phyloP scores from a whole-genome alignment of 2,329 filamentous ascomycete genomes.

The Ophiostoma quercus region DNA sequence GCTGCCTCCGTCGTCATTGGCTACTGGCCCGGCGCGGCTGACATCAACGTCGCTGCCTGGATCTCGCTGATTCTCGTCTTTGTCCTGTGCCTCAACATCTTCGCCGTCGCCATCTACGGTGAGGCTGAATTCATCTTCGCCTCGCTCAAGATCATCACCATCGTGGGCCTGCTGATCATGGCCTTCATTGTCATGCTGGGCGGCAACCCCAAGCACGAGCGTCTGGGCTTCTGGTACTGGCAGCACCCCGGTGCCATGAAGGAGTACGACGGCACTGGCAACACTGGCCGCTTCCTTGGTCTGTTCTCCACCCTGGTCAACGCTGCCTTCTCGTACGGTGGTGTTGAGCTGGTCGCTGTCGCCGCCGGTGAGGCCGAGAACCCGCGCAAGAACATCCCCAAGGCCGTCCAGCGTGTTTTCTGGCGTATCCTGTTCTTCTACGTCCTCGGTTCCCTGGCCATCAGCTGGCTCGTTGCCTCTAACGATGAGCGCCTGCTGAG shows the following conservation, averaged over 20 bases:
- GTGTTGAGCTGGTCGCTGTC: constrained; percentile 55
- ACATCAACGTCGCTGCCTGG: constrained; percentile 37
- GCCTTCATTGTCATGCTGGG: constrained; percentile 54
- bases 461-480: constrained; percentile 60
- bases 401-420: constrained; percentile 57
- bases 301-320: constrained; percentile 28
- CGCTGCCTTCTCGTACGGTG: constrained; percentile 39
- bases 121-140: constrained; percentile 41
- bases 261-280: constrained; percentile 37
- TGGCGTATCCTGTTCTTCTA: constrained; percentile 61
- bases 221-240: constrained; percentile 52
- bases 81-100: constrained; percentile 45
- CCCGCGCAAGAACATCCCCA: constrained; percentile 59
- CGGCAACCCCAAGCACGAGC: constrained; percentile 47
- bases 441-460: constrained; percentile 55
- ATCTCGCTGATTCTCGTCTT: constrained; percentile 47
- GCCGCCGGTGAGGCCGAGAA: constrained; percentile 63
- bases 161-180: constrained; percentile 54
- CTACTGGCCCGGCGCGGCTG: constrained; percentile 37
- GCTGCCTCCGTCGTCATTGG: constrained; percentile 44
- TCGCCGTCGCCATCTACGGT: constrained; percentile 48
- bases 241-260: constrained; percentile 36
- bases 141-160: constrained; percentile 54
- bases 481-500: constrained; percentile 51
- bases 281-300: constrained; percentile 36